Evolutionary conservation across 192 early-diverging fungal species (phyloP).

Genomic region (Coemansia sp.): DNA sequence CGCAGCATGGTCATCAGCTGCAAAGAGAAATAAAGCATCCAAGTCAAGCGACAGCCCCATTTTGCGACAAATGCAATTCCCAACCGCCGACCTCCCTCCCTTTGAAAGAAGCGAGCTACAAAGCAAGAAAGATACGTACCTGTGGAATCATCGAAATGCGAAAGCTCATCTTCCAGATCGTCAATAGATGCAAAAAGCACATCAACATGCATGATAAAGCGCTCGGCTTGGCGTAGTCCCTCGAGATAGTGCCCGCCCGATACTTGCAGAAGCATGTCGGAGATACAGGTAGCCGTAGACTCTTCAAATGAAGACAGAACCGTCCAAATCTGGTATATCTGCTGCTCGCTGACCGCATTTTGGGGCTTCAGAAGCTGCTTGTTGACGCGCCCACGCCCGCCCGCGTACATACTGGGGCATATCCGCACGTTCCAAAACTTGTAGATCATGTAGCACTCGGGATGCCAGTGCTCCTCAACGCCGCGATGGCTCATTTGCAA

Average conservation of each 20-base stretch:
- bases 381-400: conserved; percentile 44
- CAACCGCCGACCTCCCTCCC: not conserved
- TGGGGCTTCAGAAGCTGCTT: conserved; percentile 49
- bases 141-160: conserved; percentile 62
- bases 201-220: conserved; percentile 90
- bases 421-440: conserved; percentile 66
- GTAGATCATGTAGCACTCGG: conserved; percentile 99
- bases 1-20: not conserved
- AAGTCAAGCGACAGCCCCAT: not conserved
- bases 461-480: conserved; percentile 92
- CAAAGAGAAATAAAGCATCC: not conserved
- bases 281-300: conserved; percentile 91
- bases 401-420: conserved; percentile 48
- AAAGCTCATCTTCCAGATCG: conserved; percentile 73
- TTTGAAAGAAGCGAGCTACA: not conserved
- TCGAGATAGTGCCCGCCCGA: conserved; percentile 80
- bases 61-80: not conserved
- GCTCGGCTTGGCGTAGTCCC: conserved; percentile 76
- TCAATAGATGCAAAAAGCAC: conserved; percentile 89
- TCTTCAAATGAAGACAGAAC: conserved; percentile 96
- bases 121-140: conserved; percentile 28
- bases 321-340: conserved; percentile 84
- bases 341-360: conserved; percentile 67
- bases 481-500: conserved; percentile 84
- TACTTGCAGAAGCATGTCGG: conserved; percentile 90